phyloP scores from a whole-genome alignment of 2,329 filamentous ascomycete species.

The Scytalidium sp. region DNA sequence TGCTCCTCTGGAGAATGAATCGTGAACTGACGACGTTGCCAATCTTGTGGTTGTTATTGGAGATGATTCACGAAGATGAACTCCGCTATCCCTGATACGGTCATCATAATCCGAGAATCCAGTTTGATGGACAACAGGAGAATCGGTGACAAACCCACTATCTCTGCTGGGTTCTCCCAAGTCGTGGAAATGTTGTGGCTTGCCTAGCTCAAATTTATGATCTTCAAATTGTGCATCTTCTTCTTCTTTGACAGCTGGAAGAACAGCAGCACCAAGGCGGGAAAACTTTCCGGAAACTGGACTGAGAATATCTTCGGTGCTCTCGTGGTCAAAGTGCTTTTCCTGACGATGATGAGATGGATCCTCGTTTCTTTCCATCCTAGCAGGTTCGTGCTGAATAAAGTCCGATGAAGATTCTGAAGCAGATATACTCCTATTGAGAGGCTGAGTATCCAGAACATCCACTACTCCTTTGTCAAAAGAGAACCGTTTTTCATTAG shows the following conservation, averaged over 20 bases:
- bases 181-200: conserved; percentile 3
- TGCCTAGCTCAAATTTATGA: conserved; percentile 5
- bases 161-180: conserved; percentile 38
- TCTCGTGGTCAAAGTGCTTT: not conserved
- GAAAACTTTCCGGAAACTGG: conserved; percentile 14
- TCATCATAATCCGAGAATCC: conserved; percentile 21
- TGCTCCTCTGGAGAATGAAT: conserved; percentile 32
- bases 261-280: conserved; percentile 17
- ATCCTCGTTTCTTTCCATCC: not conserved
- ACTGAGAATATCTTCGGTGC: not conserved
- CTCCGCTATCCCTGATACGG: conserved; percentile 47
- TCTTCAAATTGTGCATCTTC: conserved; percentile 9
- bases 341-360: not conserved
- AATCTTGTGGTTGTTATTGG: conserved; percentile 25
- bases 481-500: not conserved
- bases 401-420: not conserved
- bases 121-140: conserved; percentile 36
- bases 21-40: conserved; percentile 26
- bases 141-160: conserved; percentile 45
- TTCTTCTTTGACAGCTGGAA: conserved; percentile 25
- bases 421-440: too few relatives aligned
- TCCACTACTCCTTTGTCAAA: not conserved
- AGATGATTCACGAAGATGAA: conserved; percentile 48
- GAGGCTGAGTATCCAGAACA: not conserved
- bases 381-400: not conserved